Evolutionary conservation across 2,329 filamentous ascomycete genomes (phyloP), one percentile per base, ranked within the genome.

Genomic region (Stagonosporopsis cucurbitacearum): DNA sequence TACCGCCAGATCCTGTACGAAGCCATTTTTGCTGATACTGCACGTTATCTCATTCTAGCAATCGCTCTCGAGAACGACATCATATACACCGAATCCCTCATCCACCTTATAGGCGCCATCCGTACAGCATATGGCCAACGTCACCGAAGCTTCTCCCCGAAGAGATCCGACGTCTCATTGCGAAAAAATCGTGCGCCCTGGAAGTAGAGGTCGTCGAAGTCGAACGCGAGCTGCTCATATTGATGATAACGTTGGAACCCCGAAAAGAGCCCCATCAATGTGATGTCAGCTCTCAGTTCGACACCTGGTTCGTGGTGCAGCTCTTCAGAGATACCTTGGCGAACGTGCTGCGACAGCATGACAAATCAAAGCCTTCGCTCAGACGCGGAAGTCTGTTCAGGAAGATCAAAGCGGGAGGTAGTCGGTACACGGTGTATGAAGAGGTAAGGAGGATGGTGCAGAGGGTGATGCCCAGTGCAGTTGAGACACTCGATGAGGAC

Each of bases 71-170:
- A 73, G 25, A 69, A 67, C 45, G 44, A 49, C 1, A 44, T 53
- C 1, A 68, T 78, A 12, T 78, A 73, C 58, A 69, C 69, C 6
- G 76, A 78, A 45, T 66, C 71, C 13, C 62, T 76, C 2, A 67
- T 75, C 17, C 74, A 79, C 55, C 50, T 77, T 7, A 64, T 68
- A 1, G 73, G 75, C 47, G 75, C 51, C 0, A 67, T 20, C 71
- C 74, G 57, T 20, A 20, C 26, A 33, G 33, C 8, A 42, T 25
- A 15, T 40, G 49, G 49, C 47, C 51, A 9, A 67, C 60, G 1
- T 52, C 40, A 6, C 44, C 15, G 7, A 58, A 28, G 19, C 25
- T 28, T 2, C 50, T 69, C 0, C 54, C 64, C 2, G 36, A 44
- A 7, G 46, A 49, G 0, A 53, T 69, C 4, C 50, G 28, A 1